These are phyloP conservation scores for Aspergillus alliaceus DNA, from an alignment of 2,329 filamentous ascomycete species.

Conservation along the genomic window DNA sequence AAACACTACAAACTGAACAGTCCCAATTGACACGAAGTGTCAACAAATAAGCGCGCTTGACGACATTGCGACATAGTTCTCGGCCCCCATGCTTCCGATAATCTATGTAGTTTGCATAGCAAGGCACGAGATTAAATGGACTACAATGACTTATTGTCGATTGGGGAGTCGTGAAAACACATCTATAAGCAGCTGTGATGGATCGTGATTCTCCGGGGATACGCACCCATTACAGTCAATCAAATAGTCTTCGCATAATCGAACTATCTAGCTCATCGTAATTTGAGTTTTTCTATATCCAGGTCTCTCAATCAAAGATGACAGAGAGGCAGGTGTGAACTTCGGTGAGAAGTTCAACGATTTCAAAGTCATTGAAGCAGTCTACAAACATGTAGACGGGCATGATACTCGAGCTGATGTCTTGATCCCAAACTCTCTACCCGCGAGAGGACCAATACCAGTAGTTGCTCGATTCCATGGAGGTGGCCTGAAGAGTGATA, in stretches of 20 bases:
- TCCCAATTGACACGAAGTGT: too few relatives aligned
- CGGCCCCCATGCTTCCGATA: too few relatives aligned
- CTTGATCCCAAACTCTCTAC: neutral
- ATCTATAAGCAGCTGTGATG: too few relatives aligned
- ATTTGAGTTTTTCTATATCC: too few relatives aligned
- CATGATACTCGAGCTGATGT: neutral
- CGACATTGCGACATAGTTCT: too few relatives aligned
- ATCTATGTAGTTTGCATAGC: neutral
- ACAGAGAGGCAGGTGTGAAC: neutral
- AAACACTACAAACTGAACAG: too few relatives aligned
- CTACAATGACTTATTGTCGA: neutral
- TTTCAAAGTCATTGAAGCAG: neutral
- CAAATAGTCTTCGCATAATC: too few relatives aligned
- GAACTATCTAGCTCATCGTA: too few relatives aligned
- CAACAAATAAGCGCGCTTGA: too few relatives aligned
- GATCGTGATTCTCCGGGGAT: too few relatives aligned
- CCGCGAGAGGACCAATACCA: neutral
- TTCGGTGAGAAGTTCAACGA: neutral
- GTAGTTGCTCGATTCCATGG: neutral
- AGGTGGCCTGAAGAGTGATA: neutral
- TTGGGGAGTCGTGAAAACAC: too few relatives aligned
- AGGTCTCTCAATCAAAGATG: neutral
- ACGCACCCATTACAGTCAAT: too few relatives aligned
- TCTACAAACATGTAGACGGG: neutral
- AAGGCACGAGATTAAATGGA: neutral